A percentile compares a stretch with the other conserved stretches of the same genome.
phyloP scores from a whole-genome alignment of 805 yeast genomes.

The Barnettozyma botsteinii region DNA sequence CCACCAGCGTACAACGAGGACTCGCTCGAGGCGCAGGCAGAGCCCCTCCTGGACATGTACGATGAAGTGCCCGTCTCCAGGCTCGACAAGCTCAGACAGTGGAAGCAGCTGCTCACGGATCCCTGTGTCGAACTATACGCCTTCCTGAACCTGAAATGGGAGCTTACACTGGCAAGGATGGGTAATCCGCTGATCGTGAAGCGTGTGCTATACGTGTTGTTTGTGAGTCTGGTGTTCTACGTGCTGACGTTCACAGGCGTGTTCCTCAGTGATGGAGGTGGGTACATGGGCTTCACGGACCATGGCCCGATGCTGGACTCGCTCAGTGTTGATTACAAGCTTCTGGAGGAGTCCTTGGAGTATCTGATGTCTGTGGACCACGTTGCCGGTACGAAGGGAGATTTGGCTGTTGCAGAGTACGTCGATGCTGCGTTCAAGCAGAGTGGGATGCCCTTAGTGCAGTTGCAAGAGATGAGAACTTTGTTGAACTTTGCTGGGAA shows the following conservation, averaged over 20 bases:
- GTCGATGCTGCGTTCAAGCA: constrained; percentile 52
- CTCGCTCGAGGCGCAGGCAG: not conserved
- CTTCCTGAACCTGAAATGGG: constrained; percentile 38
- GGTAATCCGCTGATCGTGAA: constrained; percentile 86
- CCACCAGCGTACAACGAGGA: constrained; percentile 5
- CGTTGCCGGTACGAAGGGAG: constrained; percentile 84
- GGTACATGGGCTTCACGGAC: constrained; percentile 53
- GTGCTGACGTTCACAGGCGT: constrained; percentile 52
- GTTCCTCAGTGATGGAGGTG: constrained; percentile 37
- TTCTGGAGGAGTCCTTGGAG: constrained; percentile 23
- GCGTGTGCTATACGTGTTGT: constrained; percentile 63
- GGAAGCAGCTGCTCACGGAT: constrained; percentile 32
- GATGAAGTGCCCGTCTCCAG: constrained; percentile 1
- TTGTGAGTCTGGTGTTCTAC: constrained; percentile 55
- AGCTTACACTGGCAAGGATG: constrained; percentile 50
- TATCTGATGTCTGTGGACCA: constrained; percentile 50
- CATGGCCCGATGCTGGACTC: constrained; percentile 44
- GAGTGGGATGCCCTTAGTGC: constrained; percentile 49
- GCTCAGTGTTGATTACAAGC: constrained; percentile 47
- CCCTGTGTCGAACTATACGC: constrained; percentile 39
- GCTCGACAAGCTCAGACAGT: constrained; percentile 4
- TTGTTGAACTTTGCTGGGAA: constrained; percentile 62
- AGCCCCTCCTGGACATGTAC: constrained; percentile 2
- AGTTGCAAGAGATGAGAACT: constrained; percentile 45
- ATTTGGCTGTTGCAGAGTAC: constrained; percentile 62